phyloP scores from a whole-genome alignment of 352 stramenopile species.

The Phytophthora idaei region DNA sequence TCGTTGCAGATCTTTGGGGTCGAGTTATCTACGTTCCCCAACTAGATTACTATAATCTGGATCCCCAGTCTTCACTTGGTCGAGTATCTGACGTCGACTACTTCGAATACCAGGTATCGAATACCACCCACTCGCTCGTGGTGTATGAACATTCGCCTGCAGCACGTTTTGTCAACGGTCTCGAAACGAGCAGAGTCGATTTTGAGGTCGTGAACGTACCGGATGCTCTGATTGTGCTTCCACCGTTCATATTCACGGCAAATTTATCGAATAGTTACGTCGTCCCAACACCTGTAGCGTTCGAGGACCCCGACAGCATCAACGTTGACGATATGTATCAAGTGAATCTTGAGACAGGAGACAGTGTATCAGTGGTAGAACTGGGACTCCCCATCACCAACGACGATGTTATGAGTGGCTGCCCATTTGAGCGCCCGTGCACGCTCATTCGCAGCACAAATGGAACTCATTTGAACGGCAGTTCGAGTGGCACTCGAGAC shows the following conservation, averaged over 20 bases:
- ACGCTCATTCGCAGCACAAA: slow-evolving; percentile 42
- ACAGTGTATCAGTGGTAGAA: slow-evolving; percentile 43
- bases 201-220: slow-evolving; percentile 59
- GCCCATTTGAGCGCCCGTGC: slow-evolving; percentile 56
- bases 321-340: slow-evolving; percentile 42
- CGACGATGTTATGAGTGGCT: slow-evolving; percentile 59
- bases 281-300: slow-evolving; percentile 47
- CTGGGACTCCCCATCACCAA: slow-evolving; percentile 53
- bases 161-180: slow-evolving; percentile 18
- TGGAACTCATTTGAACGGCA: slow-evolving; percentile 30
- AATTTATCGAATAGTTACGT: slow-evolving; percentile 25
- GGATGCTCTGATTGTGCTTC: slow-evolving; percentile 52
- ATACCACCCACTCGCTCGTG: slow-evolving; percentile 15
- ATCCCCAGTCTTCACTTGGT: neutral
- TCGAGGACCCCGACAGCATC: slow-evolving; percentile 59
- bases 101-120: slow-evolving; percentile 46
- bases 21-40: slow-evolving; percentile 54
- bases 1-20: slow-evolving; percentile 36
- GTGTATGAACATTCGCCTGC: slow-evolving; percentile 17
- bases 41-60: slow-evolving; percentile 58
- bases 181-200: slow-evolving; percentile 38
- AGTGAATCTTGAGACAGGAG: slow-evolving; percentile 47
- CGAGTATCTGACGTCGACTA: slow-evolving; percentile 19
- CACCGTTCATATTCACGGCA: slow-evolving; percentile 44
- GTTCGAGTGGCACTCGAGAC: slow-evolving; percentile 19